phyloP scores from a whole-genome alignment of 345 rosid species.

The Citrus sinensis region DVS_A1.0 CM039163.1:35134501-35135000 shows the following conservation, averaged over 20 bases:
- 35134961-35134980: slow-evolving; percentile 24
- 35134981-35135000: slow-evolving; percentile 33
- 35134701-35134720: neutral
- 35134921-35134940: slow-evolving; percentile 11
- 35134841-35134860: neutral
- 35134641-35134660: neutral
- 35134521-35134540: neutral
- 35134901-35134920: slow-evolving; percentile 3
- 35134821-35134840: neutral
- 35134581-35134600: neutral
- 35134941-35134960: slow-evolving; percentile 31
- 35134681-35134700: neutral
- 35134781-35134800: neutral
- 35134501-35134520: neutral
- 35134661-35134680: neutral
- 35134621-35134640: neutral
- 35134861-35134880: neutral
- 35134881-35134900: slow-evolving; percentile 21
- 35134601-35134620: neutral
- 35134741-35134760: neutral
- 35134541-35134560: neutral
- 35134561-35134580: neutral
- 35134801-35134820: neutral
- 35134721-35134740: neutral
- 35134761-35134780: neutral